phyloP scores from a whole-genome alignment of 192 early-diverging fungal genomes.

The Coemansia pectinata region DNA sequence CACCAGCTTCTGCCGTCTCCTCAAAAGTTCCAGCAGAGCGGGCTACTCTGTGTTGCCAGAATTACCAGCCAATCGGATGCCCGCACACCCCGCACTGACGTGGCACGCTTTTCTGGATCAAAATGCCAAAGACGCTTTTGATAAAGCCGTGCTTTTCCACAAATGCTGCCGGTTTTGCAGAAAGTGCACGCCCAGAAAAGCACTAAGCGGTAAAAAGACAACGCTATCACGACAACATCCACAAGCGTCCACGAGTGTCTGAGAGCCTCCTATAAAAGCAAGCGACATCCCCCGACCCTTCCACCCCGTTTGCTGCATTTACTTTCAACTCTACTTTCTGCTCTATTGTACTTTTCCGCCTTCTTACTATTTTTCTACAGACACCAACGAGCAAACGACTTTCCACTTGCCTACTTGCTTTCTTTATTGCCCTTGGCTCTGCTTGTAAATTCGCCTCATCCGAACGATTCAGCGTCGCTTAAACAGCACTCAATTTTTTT shows the following conservation, averaged over 20 bases:
- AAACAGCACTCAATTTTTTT: constrained; percentile 1
- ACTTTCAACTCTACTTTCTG: background rate
- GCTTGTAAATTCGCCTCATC: constrained; percentile 7
- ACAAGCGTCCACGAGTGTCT: background rate
- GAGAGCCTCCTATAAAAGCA: background rate
- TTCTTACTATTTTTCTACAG: background rate
- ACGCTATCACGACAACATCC: background rate
- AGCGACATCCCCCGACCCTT: background rate
- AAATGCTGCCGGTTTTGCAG: background rate
- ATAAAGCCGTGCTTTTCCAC: background rate
- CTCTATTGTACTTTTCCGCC: background rate
- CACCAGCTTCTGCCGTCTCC: background rate
- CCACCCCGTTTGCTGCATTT: background rate
- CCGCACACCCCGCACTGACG: constrained; percentile 6
- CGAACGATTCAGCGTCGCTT: background rate
- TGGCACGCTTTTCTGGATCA: constrained; percentile 16
- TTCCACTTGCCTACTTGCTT: background rate
- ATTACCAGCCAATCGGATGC: background rate
- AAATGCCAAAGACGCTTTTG: background rate
- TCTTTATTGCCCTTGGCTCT: background rate
- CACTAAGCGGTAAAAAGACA: background rate
- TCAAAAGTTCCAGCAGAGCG: background rate
- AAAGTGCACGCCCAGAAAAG: background rate
- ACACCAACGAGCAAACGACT: background rate
- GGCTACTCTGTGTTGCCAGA: background rate